Evolutionary conservation across 169 alveolate genomes (phyloP).

Genomic region (Plasmodium knowlesi): DNA sequence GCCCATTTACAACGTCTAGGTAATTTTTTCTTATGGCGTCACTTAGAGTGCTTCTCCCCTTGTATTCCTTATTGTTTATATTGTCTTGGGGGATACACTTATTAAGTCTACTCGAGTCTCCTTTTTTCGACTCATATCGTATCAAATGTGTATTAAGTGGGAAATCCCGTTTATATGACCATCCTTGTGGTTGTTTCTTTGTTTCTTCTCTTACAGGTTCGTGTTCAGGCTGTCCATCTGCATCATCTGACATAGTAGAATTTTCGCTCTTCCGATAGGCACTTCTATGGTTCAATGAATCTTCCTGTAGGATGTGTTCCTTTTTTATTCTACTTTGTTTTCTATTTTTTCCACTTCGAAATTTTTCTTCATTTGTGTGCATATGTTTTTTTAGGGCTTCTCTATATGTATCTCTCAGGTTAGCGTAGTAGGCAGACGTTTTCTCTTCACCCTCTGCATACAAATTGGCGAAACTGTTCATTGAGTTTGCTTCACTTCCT

Average conservation of each 20-base stretch:
- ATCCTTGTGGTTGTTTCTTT: neutral
- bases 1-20: constrained; percentile 1
- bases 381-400: constrained; percentile 15
- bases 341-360: neutral
- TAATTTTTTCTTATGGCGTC: constrained; percentile 13
- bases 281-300: neutral
- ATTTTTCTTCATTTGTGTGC: neutral
- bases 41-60: neutral
- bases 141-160: neutral
- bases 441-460: neutral
- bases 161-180: neutral
- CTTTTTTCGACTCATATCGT: neutral
- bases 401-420: neutral
- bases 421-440: neutral
- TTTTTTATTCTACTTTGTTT: constrained; percentile 1
- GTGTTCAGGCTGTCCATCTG: neutral
- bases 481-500: neutral
- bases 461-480: neutral
- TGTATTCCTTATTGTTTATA: neutral
- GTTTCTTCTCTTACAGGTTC: neutral
- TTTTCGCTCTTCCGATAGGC: neutral
- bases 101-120: neutral
- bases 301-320: constrained; percentile 13
- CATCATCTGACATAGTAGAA: neutral
- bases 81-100: neutral